phyloP scores from a whole-genome alignment of 75 land plant genomes.

The Selaginella moellendorffii region DNA sequence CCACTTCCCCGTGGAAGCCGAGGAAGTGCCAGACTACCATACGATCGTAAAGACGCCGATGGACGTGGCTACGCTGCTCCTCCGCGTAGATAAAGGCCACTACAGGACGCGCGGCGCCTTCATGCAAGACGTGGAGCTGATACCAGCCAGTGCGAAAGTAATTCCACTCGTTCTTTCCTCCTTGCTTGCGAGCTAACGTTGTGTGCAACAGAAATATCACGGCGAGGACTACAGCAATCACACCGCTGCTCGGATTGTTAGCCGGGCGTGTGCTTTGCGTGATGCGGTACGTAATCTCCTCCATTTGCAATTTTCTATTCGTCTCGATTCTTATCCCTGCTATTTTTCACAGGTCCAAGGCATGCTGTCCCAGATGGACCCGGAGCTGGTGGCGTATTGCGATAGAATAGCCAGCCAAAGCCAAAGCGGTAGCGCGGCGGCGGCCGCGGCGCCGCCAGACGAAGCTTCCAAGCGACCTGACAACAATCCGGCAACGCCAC shows the following conservation, averaged over 20 bases:
- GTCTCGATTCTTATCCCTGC: neutral
- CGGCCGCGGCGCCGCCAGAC: constrained; percentile 23
- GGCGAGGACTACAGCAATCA: constrained; percentile 87
- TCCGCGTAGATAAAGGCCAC: constrained; percentile 74
- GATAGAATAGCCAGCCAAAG: constrained; percentile 58
- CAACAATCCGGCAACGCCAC: constrained; percentile 24
- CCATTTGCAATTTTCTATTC: neutral
- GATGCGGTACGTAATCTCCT: too few relatives aligned
- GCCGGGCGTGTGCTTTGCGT: constrained; percentile 80
- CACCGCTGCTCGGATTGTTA: constrained; percentile 90
- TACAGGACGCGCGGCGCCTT: constrained; percentile 64
- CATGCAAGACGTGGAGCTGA: constrained; percentile 71
- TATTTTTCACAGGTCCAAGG: constrained; percentile 57
- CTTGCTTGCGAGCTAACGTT: neutral
- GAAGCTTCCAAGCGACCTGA: constrained; percentile 16
- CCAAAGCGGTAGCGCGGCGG: constrained; percentile 57
- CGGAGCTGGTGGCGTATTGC: constrained; percentile 61
- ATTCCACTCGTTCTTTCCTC: neutral
- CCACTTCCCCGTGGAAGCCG: constrained; percentile 85
- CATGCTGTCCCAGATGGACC: constrained; percentile 88
- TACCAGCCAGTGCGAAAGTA: constrained; percentile 81
- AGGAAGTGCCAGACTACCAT: constrained; percentile 87
- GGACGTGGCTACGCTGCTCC: constrained; percentile 83
- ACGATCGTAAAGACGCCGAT: constrained; percentile 79
- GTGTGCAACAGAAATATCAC: constrained; percentile 51